phyloP scores from a whole-genome alignment of 495 filamentous ascomycete species.

The Penicillium taxi region DNA sequence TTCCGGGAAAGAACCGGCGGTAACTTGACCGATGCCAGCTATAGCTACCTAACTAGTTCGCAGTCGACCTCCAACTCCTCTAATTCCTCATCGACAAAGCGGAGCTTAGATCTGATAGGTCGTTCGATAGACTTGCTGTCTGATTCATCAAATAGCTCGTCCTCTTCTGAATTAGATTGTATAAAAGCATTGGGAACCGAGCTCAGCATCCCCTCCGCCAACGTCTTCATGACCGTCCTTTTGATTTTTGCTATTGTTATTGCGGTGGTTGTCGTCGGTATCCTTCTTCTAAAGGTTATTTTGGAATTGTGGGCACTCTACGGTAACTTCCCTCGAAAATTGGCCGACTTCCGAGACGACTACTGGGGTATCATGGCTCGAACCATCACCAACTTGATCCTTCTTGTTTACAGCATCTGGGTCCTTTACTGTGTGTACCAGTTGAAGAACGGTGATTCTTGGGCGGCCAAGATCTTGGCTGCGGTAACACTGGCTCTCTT shows the following conservation, averaged over 20 bases:
- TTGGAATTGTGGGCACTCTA: slow-evolving; percentile 89
- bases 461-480: slow-evolving; percentile 84
- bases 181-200: slow-evolving; percentile 71
- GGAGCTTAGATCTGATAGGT: slow-evolving; percentile 48
- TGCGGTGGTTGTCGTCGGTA: slow-evolving; percentile 74
- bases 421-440: slow-evolving; percentile 94
- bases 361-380: slow-evolving; percentile 89
- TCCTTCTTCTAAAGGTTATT: slow-evolving; percentile 85
- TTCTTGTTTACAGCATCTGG: slow-evolving; percentile 92
- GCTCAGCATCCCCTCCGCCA: slow-evolving; percentile 72
- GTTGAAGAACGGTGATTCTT: slow-evolving; percentile 88
- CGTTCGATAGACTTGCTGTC: slow-evolving; percentile 43
- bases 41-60: slow-evolving; percentile 62
- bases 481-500: slow-evolving; percentile 73
- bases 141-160: slow-evolving; percentile 36
- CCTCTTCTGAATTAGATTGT: slow-evolving; percentile 41
- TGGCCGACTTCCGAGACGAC: slow-evolving; percentile 81
- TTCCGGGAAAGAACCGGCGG: slow-evolving; percentile 78
- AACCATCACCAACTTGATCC: slow-evolving; percentile 83
- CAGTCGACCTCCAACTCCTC: slow-evolving; percentile 32
- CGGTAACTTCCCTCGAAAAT: slow-evolving; percentile 72
- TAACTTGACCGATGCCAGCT: slow-evolving; percentile 72
- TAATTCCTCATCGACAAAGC: slow-evolving; percentile 33
- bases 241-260: slow-evolving; percentile 83
- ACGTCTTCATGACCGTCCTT: slow-evolving; percentile 94